Base-by-base conservation (phyloP, 805 yeast genomes). In the Yamadazyma philogaea region DNA sequence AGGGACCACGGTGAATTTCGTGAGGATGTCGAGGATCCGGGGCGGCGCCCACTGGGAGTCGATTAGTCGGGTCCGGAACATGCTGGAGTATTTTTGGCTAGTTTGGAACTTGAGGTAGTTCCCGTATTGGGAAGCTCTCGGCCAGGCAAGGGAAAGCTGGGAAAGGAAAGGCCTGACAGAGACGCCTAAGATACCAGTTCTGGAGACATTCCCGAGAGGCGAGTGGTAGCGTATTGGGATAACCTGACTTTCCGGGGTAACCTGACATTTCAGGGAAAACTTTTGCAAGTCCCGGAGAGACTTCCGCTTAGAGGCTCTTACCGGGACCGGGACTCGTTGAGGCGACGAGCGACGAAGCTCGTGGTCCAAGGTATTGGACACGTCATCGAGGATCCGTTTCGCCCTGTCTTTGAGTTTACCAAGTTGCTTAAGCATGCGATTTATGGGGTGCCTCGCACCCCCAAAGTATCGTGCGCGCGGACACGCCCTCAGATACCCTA, bases 331-430 rank as follows among this genome's bases (percentile, higher is more conserved):
- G 11, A 42, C 45, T 15, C 46, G 42, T 10, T 44, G 44, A 11
- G 48, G 51, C 6, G 31, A 35, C 18, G 40, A 45, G 6, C 26
- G 38, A 7, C 40, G 21, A 6, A 21, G 18, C 14, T 44, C 40
- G 11, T 40, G 38, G 30, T 48, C 43, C 19, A 48, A 35, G 20
- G 43, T 45, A 17, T 31, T 45, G 5, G 47, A 35, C 17, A 48
- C 18, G 30, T 48, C 51, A 28, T 45, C 51, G 30, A 48, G 39
- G 15, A 40, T 33, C 24, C 27, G 42, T 18, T 35, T 48, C 15
- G 46, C 48, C 30, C 37, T 48, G 31, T 48, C 47, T 34, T 42
- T 48, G 12, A 48, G 20, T 26, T 37, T 45, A n/a, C 28, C 46
- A 38, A 47, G 43, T 26, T 40, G 38, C 34, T 37, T 48, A 15